A percentile compares a stretch with the other conserved stretches of the same genome.
phyloP scores from a whole-genome alignment of 108 stramenopile species.

The Cyclotella sp. region DNA sequence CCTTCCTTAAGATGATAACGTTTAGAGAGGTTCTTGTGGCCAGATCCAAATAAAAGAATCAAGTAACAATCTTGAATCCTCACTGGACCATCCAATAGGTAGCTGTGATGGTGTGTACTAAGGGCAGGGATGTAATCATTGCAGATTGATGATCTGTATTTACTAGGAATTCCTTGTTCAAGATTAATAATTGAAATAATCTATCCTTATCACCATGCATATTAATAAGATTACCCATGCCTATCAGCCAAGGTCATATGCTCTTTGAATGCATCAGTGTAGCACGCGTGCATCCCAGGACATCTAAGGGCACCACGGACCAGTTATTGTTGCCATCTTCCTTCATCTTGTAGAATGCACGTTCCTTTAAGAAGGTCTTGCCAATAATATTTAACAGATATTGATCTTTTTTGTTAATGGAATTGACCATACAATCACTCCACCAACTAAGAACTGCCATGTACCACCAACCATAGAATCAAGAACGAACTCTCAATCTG shows the following conservation, averaged over 20 bases:
- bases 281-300: constrained; percentile 98
- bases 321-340: constrained; percentile 98
- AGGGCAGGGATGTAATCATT: constrained; percentile 97
- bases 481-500: no score
- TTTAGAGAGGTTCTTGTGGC: constrained; percentile 85
- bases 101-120: constrained; percentile 99
- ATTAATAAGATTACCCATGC: constrained; percentile 97
- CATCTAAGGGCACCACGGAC: constrained; percentile 99
- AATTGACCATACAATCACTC: constrained; percentile 99
- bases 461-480: no score
- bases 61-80: constrained; percentile 90
- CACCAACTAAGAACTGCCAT: no score
- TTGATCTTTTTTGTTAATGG: constrained; percentile 99
- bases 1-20: constrained; percentile 95
- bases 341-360: constrained; percentile 90
- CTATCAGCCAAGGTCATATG: constrained; percentile 90
- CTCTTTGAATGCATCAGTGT: constrained; percentile 97
- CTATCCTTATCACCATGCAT: constrained; percentile 99
- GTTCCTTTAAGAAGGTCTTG: constrained; percentile 94
- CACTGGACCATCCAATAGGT: constrained; percentile 99
- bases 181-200: constrained; percentile 99
- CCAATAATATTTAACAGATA: constrained; percentile 95
- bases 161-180: constrained; percentile 99
- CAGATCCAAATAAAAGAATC: constrained; percentile 70
- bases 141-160: constrained; percentile 97